A percentile compares a stretch with the other conserved stretches of the same genome.
phyloP scores from a whole-genome alignment of 1,139 yeast genomes.

The Wickerhamiella pararugosa region DNA sequence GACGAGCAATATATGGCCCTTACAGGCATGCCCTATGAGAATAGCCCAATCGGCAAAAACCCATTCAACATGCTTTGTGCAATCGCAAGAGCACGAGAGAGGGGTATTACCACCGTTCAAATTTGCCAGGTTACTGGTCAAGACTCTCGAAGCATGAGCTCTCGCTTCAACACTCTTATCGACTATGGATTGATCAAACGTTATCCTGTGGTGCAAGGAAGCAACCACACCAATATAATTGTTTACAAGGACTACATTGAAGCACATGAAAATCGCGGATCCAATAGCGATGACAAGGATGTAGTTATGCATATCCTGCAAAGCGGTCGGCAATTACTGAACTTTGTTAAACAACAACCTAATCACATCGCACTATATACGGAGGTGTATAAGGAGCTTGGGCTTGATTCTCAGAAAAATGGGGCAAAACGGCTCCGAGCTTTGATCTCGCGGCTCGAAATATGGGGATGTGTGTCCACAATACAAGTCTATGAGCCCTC shows the following conservation, averaged over 20 bases:
- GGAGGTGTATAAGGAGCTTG: constrained; percentile 51
- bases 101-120: constrained; percentile 26
- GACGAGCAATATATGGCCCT: constrained; percentile 25
- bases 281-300: no score
- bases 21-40: constrained; percentile 24
- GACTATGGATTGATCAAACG: constrained; percentile 24
- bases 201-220: constrained; percentile 22
- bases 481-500: constrained; percentile 42
- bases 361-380: constrained; percentile 49
- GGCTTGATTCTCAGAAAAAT: constrained; percentile 33
- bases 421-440: constrained; percentile 38
- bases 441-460: constrained; percentile 36
- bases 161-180: constrained; percentile 22
- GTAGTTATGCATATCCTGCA: no score
- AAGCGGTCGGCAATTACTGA: constrained; percentile 29
- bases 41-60: constrained; percentile 21
- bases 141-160: constrained; percentile 28
- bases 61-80: constrained; percentile 27
- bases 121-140: constrained; percentile 25
- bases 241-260: constrained; percentile 20
- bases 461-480: constrained; percentile 40
- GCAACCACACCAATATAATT: constrained; percentile 22
- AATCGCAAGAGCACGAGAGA: constrained; percentile 23
- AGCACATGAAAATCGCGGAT: constrained; percentile 9
- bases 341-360: constrained; percentile 47